Conservation (phyloP, 2,329 filamentous ascomycete genomes). For the Aspergillus sp. region DNA sequence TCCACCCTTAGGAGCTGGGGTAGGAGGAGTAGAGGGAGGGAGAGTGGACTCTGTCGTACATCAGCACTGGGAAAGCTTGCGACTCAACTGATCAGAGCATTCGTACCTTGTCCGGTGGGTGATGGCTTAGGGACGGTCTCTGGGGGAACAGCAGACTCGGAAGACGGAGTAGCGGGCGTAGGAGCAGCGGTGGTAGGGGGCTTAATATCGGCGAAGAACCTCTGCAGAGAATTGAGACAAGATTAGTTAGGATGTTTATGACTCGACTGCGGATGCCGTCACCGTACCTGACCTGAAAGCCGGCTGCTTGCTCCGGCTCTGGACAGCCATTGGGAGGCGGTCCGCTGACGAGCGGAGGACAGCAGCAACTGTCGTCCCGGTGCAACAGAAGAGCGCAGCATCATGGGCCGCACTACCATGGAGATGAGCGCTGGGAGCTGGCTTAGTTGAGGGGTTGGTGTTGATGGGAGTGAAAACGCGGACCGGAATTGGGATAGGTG, state of each 20-base stretch:
- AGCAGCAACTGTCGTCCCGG: conserved; percentile 48
- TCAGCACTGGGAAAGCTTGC: conserved; percentile 33
- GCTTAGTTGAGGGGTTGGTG: conserved; percentile 26
- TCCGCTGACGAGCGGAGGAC: conserved; percentile 39
- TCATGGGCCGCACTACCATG: conserved; percentile 50
- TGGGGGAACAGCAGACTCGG: conserved; percentile 51
- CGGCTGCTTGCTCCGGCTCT: conserved; percentile 40
- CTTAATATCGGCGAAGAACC: conserved; percentile 55
- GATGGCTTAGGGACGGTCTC: conserved; percentile 51
- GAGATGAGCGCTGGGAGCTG: conserved; percentile 29
- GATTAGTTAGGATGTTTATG: conserved; percentile 26
- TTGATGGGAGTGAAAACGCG: conserved; percentile 35
- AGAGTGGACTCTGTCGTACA: conserved; percentile 39
- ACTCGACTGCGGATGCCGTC: conserved; percentile 25
- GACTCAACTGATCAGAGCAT: conserved; percentile 15
- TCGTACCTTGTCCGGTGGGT: conserved; percentile 35
- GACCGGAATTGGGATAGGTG: conserved; percentile 35
- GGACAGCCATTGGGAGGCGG: conserved; percentile 47
- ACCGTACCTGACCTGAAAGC: conserved; percentile 44
- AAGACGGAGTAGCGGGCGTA: conserved; percentile 48
- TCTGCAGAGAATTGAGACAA: conserved; percentile 32
- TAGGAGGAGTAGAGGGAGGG: conserved; percentile 43
- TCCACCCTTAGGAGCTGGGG: conserved; percentile 64
- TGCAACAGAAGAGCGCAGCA: conserved; percentile 58
- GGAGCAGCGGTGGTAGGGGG: conserved; percentile 38